Conservation (phyloP, 164 flowering plant species). For the Kingdonia uniflora region DNA sequence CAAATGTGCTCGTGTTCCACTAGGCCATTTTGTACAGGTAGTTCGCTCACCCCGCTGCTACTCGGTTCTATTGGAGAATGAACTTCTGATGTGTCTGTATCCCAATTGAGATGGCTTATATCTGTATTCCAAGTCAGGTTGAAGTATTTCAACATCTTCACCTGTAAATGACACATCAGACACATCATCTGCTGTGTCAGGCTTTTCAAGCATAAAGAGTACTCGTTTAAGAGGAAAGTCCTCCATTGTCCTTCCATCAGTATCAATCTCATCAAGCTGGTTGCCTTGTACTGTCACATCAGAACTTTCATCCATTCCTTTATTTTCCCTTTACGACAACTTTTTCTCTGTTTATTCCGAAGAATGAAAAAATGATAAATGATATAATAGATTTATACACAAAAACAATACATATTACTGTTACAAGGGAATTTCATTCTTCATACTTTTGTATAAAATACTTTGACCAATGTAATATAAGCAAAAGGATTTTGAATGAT, state of each 20-base stretch:
- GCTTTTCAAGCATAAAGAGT: background rate
- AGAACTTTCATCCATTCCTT: background rate
- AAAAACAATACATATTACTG: no score
- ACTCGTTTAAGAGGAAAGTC: background rate
- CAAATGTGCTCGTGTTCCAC: background rate
- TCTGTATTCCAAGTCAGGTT: background rate
- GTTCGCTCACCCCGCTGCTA: background rate
- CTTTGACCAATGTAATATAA: no score
- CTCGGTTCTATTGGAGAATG: background rate
- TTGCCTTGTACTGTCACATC: background rate
- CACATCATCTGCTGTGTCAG: no score
- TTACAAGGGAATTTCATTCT: no score
- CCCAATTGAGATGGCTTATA: background rate
- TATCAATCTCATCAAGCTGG: background rate
- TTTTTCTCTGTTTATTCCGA: background rate
- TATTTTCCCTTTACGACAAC: background rate
- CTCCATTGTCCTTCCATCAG: background rate
- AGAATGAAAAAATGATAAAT: no score
- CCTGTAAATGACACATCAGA: background rate
- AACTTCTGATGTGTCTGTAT: constrained; percentile 1
- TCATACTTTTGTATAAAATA: no score
- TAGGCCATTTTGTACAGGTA: background rate
- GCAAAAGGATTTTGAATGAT: no score
- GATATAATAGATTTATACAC: no score
- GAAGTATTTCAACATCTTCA: background rate